Percentiles rank a stretch among this genome's conserved stretches.
These are phyloP conservation scores for Aspergillus sclerotioniger DNA, from an alignment of 495 filamentous ascomycete genomes.

Conservation along the genomic window DNA sequence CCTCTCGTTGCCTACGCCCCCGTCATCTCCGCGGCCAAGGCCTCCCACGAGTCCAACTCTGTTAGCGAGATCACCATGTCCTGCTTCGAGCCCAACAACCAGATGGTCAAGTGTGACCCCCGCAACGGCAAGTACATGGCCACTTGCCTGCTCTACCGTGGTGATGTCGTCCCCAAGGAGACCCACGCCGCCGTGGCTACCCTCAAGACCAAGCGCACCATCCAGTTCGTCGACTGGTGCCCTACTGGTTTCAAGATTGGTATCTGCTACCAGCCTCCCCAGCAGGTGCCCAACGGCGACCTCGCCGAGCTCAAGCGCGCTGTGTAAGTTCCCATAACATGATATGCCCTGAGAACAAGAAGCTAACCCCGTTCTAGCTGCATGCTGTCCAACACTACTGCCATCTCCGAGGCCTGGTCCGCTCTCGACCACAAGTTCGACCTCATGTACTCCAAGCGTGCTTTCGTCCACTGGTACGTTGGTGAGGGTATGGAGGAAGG, in stretches of 20 bases:
- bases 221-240: conserved; percentile 99
- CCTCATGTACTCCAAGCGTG: conserved; percentile 99
- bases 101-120: conserved; percentile 99
- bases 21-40: conserved; percentile 89
- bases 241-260: conserved; percentile 99
- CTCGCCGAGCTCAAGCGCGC: conserved; percentile 96
- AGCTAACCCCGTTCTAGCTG: conserved; percentile 55
- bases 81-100: conserved; percentile 78
- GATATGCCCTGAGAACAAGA: background rate
- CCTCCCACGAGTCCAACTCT: conserved; percentile 84
- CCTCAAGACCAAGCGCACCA: conserved; percentile 97
- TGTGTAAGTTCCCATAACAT: conserved; percentile 63
- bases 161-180: conserved; percentile 96
- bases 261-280: conserved; percentile 98
- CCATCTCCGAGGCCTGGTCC: conserved; percentile 97
- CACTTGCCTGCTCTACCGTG: conserved; percentile 95
- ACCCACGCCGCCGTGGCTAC: conserved; percentile 85
- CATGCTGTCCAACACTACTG: conserved; percentile 99
- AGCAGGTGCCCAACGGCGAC: conserved; percentile 93
- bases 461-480: conserved; percentile 99
- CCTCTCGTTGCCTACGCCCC: conserved; percentile 95
- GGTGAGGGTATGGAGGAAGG: conserved; percentile 99
- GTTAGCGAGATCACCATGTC: conserved; percentile 64
- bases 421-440: conserved; percentile 98
- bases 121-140: conserved; percentile 99